Evolutionary conservation across 192 early-diverging fungal species (phyloP).

Genomic region (Coemansia sp.): DNA sequence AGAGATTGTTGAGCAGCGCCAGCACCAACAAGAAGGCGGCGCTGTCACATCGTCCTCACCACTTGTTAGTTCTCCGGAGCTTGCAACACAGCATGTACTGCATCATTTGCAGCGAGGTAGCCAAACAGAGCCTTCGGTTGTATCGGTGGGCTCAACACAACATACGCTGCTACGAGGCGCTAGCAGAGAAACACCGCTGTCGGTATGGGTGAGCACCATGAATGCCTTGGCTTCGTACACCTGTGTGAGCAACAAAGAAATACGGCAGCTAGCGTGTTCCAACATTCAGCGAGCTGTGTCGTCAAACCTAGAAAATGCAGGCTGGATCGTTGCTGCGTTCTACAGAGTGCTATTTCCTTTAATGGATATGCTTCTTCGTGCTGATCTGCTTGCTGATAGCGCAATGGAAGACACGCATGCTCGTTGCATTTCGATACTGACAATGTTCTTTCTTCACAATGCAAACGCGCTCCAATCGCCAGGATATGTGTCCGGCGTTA

Average conservation of each 20-base stretch:
- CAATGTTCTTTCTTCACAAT: conserved; percentile 54
- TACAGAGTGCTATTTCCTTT: conserved; percentile 87
- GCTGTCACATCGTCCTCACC: conserved; percentile 6
- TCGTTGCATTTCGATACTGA: conserved; percentile 50
- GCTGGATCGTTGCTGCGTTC: conserved; percentile 69
- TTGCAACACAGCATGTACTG: conserved; percentile 9
- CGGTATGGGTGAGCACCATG: conserved; percentile 50
- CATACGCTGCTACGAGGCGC: conserved; percentile 28
- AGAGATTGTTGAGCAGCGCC: not conserved
- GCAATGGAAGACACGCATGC: conserved; percentile 56
- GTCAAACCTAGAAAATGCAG: conserved; percentile 52
- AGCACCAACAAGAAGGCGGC: conserved; percentile 1
- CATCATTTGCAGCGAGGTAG: conserved; percentile 6
- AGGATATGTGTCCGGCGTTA: not conserved
- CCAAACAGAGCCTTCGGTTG: conserved; percentile 37
- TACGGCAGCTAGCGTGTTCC: conserved; percentile 79
- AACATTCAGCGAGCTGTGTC: conserved; percentile 76
- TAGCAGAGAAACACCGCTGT: conserved; percentile 36
- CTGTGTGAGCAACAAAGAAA: conserved; percentile 61
- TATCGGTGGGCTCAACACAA: conserved; percentile 35
- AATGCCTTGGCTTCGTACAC: conserved; percentile 25
- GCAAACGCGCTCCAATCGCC: conserved; percentile 18
- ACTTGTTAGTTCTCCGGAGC: conserved; percentile 17
- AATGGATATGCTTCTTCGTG: conserved; percentile 78
- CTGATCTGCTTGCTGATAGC: conserved; percentile 64